Conservation (phyloP, 2,329 filamentous ascomycete genomes). For the Elsinoe necatrix region DNA sequence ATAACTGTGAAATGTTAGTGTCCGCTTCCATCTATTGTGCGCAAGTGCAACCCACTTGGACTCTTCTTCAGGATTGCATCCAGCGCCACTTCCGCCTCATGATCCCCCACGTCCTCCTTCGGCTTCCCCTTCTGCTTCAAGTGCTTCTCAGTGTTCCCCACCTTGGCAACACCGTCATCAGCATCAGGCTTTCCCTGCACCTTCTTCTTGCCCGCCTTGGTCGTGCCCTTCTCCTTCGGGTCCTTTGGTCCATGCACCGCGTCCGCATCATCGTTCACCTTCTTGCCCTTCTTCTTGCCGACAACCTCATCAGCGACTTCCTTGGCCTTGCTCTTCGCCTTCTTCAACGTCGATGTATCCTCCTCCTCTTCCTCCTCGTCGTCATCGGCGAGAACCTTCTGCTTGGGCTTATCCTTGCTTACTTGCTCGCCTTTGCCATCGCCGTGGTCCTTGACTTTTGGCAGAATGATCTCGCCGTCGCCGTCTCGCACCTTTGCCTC, state of each 20-base stretch:
- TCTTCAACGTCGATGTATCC: neutral
- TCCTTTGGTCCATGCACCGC: conserved; percentile 43
- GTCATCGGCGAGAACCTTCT: conserved; percentile 59
- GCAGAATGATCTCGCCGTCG: conserved; percentile 1
- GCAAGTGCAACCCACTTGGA: conserved; percentile 23
- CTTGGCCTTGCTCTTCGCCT: conserved; percentile 18
- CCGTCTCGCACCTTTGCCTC: conserved; percentile 14
- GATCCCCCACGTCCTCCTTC: conserved; percentile 31
- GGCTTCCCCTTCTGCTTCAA: conserved; percentile 30
- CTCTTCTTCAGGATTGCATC: conserved; percentile 68
- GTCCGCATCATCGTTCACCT: conserved; percentile 37
- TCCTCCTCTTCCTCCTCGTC: conserved; percentile 22
- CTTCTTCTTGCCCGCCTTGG: conserved; percentile 21
- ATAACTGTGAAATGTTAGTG: conserved; percentile 46
- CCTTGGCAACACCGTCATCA: conserved; percentile 37
- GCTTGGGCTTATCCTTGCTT: conserved; percentile 49
- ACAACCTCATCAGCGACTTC: conserved; percentile 22
- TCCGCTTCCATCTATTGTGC: neutral
- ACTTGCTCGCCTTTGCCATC: conserved; percentile 46
- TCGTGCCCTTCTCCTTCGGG: conserved; percentile 40
- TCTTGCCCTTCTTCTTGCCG: conserved; percentile 19
- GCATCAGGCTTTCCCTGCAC: conserved; percentile 30
- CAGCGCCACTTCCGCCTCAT: conserved; percentile 61
- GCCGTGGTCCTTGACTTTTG: conserved; percentile 27
- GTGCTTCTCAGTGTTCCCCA: conserved; percentile 33